Evolutionary conservation across 306 rosid species (phyloP).

Genomic region (Acacia confusa): DNA sequence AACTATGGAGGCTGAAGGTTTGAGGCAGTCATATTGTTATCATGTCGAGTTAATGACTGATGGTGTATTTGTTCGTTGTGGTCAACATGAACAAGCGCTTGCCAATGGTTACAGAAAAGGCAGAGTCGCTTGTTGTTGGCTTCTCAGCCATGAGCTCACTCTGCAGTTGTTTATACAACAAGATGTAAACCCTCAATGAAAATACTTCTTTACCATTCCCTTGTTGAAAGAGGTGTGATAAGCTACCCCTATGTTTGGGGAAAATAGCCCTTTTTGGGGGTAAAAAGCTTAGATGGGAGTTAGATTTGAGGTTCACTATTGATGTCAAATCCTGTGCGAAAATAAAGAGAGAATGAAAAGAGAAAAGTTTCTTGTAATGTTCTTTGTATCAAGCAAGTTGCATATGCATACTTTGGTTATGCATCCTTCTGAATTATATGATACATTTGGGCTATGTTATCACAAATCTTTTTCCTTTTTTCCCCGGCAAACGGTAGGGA

Average conservation of each 20-base stretch:
- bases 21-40: not conserved
- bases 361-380: not conserved
- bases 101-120: not conserved
- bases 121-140: not conserved
- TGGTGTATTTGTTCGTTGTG: not conserved
- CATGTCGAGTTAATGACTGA: not conserved
- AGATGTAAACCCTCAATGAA: not conserved
- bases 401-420: not conserved
- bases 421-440: not conserved
- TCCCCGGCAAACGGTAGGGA: not conserved
- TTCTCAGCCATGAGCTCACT: not conserved
- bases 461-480: not conserved
- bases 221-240: not conserved
- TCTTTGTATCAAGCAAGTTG: not conserved
- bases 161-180: not conserved
- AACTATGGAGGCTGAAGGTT: conserved; percentile 5
- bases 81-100: not conserved
- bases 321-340: not conserved
- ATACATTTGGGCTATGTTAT: not conserved
- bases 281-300: not conserved
- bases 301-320: not conserved
- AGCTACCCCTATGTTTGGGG: not conserved
- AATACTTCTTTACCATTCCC: not conserved
- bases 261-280: too few species aligned
- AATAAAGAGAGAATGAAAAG: not conserved